Evolutionary conservation across 805 yeast genomes (phyloP).

Genomic region (Kazachstania psychrophila): DNA sequence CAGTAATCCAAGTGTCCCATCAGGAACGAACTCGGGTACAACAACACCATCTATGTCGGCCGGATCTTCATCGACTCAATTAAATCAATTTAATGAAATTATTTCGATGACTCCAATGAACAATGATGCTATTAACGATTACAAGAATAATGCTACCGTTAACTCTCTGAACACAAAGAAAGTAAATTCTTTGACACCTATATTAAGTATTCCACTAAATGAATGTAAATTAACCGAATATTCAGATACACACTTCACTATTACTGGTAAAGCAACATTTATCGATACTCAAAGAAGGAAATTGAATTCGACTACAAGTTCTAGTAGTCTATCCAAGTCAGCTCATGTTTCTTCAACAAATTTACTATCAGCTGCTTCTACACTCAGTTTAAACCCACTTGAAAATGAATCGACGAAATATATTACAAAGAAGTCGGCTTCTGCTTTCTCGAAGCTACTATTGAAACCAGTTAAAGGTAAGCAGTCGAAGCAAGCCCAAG

Average conservation of each 20-base stretch:
- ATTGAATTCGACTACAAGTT: constrained; percentile 5
- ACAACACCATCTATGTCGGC: constrained; percentile 2
- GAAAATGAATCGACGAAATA: constrained; percentile 3
- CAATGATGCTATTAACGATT: constrained; percentile 3
- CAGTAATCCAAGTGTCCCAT: constrained; percentile 7
- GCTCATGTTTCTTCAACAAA: neutral
- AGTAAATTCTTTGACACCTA: constrained; percentile 30
- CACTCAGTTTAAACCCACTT: neutral
- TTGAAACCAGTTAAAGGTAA: constrained; percentile 6
- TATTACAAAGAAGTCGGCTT: constrained; percentile 5
- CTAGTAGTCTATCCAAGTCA: neutral
- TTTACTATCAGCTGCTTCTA: neutral
- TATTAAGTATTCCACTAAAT: constrained; percentile 35
- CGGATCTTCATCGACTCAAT: neutral
- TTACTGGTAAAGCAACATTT: constrained; percentile 29
- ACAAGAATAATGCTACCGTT: constrained; percentile 8
- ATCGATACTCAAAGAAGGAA: constrained; percentile 11
- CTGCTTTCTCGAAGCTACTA: constrained; percentile 9
- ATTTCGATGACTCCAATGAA: constrained; percentile 1
- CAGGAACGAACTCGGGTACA: neutral
- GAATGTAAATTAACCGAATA: constrained; percentile 27
- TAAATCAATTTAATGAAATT: neutral
- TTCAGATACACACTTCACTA: constrained; percentile 34
- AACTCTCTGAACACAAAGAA: neutral
- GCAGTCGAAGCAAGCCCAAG: constrained; percentile 6